phyloP scores from a whole-genome alignment of 352 stramenopile species.

The Phytopythium kandeliae region DNA sequence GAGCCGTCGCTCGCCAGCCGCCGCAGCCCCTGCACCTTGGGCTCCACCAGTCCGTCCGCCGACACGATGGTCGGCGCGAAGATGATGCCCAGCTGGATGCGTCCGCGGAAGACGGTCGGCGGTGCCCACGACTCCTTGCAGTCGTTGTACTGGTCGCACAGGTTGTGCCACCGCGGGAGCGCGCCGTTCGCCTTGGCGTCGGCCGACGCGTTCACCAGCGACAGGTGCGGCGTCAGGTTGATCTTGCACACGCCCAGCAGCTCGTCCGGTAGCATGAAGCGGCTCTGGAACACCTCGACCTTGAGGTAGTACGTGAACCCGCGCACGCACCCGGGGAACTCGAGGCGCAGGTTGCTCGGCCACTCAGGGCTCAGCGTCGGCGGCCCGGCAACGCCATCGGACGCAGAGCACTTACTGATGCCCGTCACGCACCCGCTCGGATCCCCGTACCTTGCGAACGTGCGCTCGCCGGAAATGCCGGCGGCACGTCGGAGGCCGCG shows the following conservation, averaged over 20 bases:
- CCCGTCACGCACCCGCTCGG: slow-evolving; percentile 70
- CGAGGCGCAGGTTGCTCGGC: slow-evolving; percentile 66
- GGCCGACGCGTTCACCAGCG: slow-evolving; percentile 68
- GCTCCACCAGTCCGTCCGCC: slow-evolving; percentile 33
- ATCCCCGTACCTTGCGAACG: slow-evolving; percentile 63
- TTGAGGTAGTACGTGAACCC: slow-evolving; percentile 77
- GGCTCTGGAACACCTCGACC: slow-evolving; percentile 79
- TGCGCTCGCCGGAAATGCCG: slow-evolving; percentile 68
- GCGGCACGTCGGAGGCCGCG: slow-evolving; percentile 67
- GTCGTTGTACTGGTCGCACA: slow-evolving; percentile 87
- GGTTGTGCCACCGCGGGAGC: slow-evolving; percentile 74
- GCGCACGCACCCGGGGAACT: slow-evolving; percentile 68
- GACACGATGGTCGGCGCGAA: slow-evolving; percentile 65
- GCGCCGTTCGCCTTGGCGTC: slow-evolving; percentile 79
- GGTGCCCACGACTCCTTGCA: slow-evolving; percentile 82
- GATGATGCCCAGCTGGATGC: slow-evolving; percentile 74
- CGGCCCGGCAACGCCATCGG: slow-evolving; percentile 1
- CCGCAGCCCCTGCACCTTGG: slow-evolving; percentile 37
- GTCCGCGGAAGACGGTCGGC: slow-evolving; percentile 73
- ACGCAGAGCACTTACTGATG: slow-evolving; percentile 51
- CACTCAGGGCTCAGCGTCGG: slow-evolving; percentile 47
- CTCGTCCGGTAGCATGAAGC: slow-evolving; percentile 77
- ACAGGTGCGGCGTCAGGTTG: slow-evolving; percentile 81
- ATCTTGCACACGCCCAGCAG: slow-evolving; percentile 80
- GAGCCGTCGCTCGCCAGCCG: slow-evolving; percentile 28